Conservation (phyloP, 1,284 basidiomycete genomes). For the Chalciporus sp. region DNA sequence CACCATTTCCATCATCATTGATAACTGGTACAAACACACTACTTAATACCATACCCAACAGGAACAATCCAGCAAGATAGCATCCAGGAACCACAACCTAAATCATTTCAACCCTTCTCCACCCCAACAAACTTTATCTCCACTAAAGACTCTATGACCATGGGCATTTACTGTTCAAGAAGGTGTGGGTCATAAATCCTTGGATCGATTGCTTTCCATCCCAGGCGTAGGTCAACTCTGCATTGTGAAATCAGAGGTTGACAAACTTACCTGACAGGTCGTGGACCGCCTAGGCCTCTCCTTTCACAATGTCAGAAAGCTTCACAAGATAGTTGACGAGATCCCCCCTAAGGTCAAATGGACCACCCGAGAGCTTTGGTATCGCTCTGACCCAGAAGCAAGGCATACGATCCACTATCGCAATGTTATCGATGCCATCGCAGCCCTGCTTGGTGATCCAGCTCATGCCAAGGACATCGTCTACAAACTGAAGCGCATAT, state of each 20-base stretch:
- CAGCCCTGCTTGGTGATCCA: background rate
- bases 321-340: background rate
- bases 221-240: background rate
- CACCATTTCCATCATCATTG: too few relatives aligned
- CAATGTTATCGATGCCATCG: background rate
- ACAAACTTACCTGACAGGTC: background rate
- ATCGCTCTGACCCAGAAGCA: background rate
- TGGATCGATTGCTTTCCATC: background rate
- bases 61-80: too few relatives aligned
- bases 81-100: too few relatives aligned
- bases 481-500: background rate
- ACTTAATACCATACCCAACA: too few relatives aligned
- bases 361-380: background rate
- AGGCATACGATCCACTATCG: background rate
- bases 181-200: background rate
- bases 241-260: background rate
- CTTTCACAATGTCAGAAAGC: background rate
- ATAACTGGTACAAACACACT: too few relatives aligned
- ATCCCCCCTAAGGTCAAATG: background rate
- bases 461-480: background rate
- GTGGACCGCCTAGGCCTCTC: background rate
- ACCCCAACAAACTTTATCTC: too few relatives aligned
- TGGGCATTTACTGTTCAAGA: background rate
- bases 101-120: too few relatives aligned
- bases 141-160: too few relatives aligned